Percentiles rank a stretch among this genome's conserved stretches.
Conservation (phyloP, 2,329 filamentous ascomycete species). For the Volutella citrinella region DNA sequence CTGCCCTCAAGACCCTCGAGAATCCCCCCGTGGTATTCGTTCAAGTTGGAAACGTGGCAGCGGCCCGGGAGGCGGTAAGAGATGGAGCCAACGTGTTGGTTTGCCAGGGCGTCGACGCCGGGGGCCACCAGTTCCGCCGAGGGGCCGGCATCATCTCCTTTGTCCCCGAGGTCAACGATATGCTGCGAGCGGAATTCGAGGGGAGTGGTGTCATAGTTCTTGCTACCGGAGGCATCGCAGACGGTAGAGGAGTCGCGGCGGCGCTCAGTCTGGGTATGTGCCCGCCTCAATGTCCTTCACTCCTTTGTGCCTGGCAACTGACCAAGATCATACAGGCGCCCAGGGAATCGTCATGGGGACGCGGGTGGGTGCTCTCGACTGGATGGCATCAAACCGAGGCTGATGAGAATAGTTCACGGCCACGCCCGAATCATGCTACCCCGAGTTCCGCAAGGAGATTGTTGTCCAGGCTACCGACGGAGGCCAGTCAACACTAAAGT, state of each 20-base stretch:
- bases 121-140: constrained; percentile 57
- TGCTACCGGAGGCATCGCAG: constrained; percentile 59
- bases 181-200: constrained; percentile 37
- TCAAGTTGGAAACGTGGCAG: constrained; percentile 58
- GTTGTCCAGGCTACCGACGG: constrained; percentile 43
- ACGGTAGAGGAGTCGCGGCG: constrained; percentile 54
- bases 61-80: constrained; percentile 47
- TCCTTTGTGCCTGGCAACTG: no score
- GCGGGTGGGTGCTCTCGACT: constrained; percentile 24
- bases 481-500: constrained; percentile 45
- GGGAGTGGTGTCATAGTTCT: constrained; percentile 40
- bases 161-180: constrained; percentile 54
- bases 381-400: neutral
- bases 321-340: no score
- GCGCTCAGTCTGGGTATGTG: constrained; percentile 50
- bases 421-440: constrained; percentile 40
- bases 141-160: constrained; percentile 55
- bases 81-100: constrained; percentile 57
- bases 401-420: constrained; percentile 39
- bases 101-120: constrained; percentile 62
- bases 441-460: constrained; percentile 37
- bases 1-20: constrained; percentile 28
- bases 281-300: no score
- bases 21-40: constrained; percentile 50
- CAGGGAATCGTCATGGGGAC: constrained; percentile 45